Evolutionary conservation across 495 filamentous ascomycete genomes (phyloP).

Genomic region (Aspergillus sparsus): DNA sequence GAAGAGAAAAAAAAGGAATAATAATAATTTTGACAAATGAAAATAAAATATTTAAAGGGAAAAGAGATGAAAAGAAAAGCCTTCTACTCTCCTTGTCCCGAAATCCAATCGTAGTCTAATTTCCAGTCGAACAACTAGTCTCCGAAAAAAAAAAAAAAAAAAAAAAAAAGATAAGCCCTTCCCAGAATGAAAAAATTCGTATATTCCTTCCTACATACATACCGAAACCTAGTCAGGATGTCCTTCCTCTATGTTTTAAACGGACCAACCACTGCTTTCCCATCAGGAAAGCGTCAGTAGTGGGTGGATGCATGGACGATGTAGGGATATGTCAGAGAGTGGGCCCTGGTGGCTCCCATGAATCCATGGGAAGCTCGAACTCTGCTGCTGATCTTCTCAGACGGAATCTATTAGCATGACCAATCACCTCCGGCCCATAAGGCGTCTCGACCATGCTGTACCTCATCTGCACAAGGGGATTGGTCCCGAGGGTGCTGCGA

Average conservation of each 20-base stretch:
- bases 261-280: constrained; percentile 19
- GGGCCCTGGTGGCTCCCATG: constrained; percentile 23
- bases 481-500: constrained; percentile 15
- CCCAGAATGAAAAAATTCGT: constrained; percentile 8
- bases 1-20: not conserved
- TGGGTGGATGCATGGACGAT: constrained; percentile 15
- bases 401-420: constrained; percentile 16
- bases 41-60: not conserved
- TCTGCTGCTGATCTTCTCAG: constrained; percentile 26
- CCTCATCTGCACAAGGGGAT: constrained; percentile 17
- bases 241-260: constrained; percentile 7
- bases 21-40: too few relatives aligned
- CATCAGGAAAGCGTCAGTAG: constrained; percentile 13
- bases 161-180: constrained; percentile 13
- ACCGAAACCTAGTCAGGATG: constrained; percentile 19
- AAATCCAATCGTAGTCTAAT: constrained; percentile 11
- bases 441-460: constrained; percentile 10
- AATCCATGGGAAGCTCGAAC: constrained; percentile 26
- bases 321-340: constrained; percentile 7
- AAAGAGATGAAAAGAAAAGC: not conserved
- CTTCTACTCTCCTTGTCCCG: not conserved
- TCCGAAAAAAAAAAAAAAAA: not conserved
- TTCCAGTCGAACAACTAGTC: constrained; percentile 8
- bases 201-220: not conserved
- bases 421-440: constrained; percentile 21